Evolutionary conservation across 805 yeast species (phyloP), one percentile per base, ranked within the genome.

Genomic region (Candida broadrunensis): DNA sequence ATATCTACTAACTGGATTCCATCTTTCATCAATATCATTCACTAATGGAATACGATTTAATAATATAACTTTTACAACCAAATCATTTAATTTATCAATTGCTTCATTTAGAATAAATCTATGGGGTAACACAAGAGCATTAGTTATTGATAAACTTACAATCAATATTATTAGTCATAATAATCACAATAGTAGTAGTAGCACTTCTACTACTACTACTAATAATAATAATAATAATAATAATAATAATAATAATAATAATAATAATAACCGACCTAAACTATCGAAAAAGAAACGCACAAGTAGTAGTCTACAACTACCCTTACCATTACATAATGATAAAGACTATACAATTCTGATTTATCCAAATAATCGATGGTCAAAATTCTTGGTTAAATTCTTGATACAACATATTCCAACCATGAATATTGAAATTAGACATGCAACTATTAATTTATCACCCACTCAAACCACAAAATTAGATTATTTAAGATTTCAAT

Each of bases 31-130:
- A 14, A 33, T 70, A 4, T 43, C 65, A 14, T 53, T 69, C 29
- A 65, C 61, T 47, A 68, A 68, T 45, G 74, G 75, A 9, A 39
- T 70, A 2, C 63, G 54, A 63, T 50, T 67, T 46, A 65, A 67
- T 44, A 51, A 60, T 3, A 47, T 70, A 18, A 36, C 52, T 4
- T 38, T 61, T 39, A 38, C 38, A 9, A 41, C 49, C 17, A 43
- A 40, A 20, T 37, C 35, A 20, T n/a, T 40, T n/a, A 18, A 36
- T 14, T 13, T 68, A 1, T 19, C 39, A 3, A 35, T 63, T 5
- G 44, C 49, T 9, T 54, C 64, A 12, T 33, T 66, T 2, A 45
- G 70, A 17, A 47, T 68, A 24, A 48, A 67, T 29, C 52, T 67
- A 15, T 70, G 74, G 74, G 72, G 73, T 5, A 65, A 61, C 37